Percentiles rank a stretch among this genome's conserved stretches.
Evolutionary conservation across 306 rosid species (phyloP).

Genomic region (Vachellia collinsii): DNA sequence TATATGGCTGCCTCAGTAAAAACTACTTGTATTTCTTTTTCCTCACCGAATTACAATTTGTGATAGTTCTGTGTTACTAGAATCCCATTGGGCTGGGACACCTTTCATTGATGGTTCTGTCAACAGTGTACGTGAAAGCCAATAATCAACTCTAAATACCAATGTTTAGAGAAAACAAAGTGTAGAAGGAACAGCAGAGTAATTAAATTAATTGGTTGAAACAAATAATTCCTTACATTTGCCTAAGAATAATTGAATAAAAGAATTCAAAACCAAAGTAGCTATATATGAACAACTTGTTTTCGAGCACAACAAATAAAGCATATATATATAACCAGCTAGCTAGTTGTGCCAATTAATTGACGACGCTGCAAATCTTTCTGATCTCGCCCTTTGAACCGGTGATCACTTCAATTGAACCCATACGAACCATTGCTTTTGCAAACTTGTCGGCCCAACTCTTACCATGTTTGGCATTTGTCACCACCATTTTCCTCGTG

Average conservation of each 20-base stretch:
- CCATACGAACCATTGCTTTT: conserved; percentile 53
- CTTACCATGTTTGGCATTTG: conserved; percentile 33
- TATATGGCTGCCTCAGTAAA: too few relatives aligned
- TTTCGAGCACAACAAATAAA: not conserved
- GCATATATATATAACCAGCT: not conserved
- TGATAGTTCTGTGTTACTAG: too few relatives aligned
- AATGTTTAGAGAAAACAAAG: too few relatives aligned
- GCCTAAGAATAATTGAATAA: not conserved
- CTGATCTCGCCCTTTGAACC: conserved; percentile 47
- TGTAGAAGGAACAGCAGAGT: too few relatives aligned
- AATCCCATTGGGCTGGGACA: too few relatives aligned
- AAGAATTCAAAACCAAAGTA: not conserved
- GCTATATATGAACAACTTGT: not conserved
- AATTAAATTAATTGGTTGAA: not conserved
- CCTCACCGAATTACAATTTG: too few relatives aligned
- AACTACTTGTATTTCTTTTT: too few relatives aligned
- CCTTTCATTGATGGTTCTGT: too few relatives aligned
- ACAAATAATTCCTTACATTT: not conserved
- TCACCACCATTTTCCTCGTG: conserved; percentile 35
- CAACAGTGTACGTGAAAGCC: too few relatives aligned
- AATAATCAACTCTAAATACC: too few relatives aligned
- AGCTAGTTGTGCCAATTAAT: not conserved
- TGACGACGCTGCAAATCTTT: conserved; percentile 26
- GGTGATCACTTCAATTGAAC: conserved; percentile 43
- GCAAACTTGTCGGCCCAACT: conserved; percentile 45